phyloP scores from a whole-genome alignment of 2,329 filamentous ascomycete genomes.

The Penicillium sp. region DNA sequence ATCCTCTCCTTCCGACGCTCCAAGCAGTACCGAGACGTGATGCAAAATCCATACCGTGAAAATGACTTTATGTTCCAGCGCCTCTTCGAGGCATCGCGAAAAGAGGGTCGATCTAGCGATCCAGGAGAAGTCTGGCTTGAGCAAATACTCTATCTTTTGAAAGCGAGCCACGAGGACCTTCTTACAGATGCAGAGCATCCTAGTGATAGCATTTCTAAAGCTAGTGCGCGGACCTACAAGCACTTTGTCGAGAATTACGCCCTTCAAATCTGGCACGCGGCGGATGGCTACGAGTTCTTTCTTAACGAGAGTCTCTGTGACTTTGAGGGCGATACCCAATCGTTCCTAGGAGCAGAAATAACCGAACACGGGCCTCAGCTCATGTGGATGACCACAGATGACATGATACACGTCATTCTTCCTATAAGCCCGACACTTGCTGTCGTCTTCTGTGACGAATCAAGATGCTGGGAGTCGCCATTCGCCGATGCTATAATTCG shows the following conservation, averaged over 20 bases:
- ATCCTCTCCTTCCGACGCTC: background rate
- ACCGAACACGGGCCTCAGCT: background rate
- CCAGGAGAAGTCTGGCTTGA: background rate
- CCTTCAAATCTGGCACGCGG: background rate
- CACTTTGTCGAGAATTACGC: background rate
- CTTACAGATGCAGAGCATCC: background rate
- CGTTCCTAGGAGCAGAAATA: background rate
- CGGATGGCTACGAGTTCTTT: slow-evolving; percentile 1
- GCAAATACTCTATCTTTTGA: background rate
- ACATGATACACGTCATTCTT: background rate
- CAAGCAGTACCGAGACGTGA: background rate
- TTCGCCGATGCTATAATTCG: background rate
- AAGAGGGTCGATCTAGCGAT: background rate
- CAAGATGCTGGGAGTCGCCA: background rate
- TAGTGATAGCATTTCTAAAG: background rate
- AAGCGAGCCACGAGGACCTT: background rate
- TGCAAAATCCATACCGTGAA: background rate
- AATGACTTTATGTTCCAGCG: background rate
- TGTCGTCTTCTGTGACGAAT: background rate
- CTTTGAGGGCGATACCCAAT: slow-evolving; percentile 2
- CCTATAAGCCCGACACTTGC: background rate
- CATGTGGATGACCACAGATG: background rate
- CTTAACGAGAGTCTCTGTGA: background rate
- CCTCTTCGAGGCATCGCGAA: background rate
- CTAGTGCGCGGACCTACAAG: background rate